These are phyloP conservation scores for Fraxinus albicans DNA, from an alignment of 305 asterid genomes.

Conservation along the genomic window DNA sequence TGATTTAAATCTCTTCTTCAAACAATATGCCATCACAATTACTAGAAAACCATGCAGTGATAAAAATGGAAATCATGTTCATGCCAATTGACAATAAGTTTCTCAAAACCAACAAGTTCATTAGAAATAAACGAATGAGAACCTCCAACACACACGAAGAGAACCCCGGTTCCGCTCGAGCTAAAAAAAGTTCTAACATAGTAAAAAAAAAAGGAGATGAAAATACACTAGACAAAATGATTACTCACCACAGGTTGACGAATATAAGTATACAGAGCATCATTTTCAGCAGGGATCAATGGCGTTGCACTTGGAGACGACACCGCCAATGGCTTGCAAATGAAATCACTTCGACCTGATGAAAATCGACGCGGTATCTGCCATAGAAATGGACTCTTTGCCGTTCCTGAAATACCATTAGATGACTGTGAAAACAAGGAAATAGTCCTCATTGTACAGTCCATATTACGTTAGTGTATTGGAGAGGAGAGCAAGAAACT, in stretches of 20 bases:
- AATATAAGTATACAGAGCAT: constrained; percentile 26
- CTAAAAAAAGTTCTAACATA: not conserved
- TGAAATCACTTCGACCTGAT: constrained; percentile 2
- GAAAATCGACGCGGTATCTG: not conserved
- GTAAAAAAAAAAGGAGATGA: not conserved
- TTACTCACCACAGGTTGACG: constrained; percentile 32
- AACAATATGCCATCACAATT: not conserved
- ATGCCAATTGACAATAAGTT: not conserved
- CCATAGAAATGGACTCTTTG: constrained; percentile 12
- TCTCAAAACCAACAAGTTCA: not conserved
- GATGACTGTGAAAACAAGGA: constrained; percentile 21
- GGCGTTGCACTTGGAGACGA: constrained; percentile 21
- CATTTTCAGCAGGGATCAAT: constrained; percentile 14
- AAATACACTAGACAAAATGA: no score
- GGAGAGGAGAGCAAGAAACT: not conserved
- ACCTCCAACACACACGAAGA: not conserved
- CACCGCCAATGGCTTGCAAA: constrained; percentile 15
- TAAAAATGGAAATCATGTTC: not conserved
- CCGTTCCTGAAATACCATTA: constrained; percentile 1
- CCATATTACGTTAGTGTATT: constrained; percentile 14
- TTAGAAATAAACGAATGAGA: not conserved
- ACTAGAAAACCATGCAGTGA: not conserved
- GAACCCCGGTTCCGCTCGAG: not conserved
- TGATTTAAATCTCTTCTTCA: not conserved
- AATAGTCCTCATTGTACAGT: constrained; percentile 22